Conservation (phyloP, 768 basidiomycete genomes). For the Mycena sanguinolenta region DNA sequence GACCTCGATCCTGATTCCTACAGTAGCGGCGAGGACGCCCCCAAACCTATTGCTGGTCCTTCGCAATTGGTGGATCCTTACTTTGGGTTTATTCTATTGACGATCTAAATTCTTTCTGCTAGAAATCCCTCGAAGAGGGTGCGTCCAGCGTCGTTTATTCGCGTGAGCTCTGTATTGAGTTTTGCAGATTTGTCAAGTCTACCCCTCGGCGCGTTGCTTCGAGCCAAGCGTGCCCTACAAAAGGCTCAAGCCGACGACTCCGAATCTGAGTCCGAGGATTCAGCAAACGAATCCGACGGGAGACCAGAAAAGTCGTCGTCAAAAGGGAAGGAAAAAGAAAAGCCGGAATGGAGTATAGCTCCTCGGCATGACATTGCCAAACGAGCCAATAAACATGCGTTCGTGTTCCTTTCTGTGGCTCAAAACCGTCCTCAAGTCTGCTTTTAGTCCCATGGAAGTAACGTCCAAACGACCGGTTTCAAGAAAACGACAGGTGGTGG, state of each 20-base stretch:
- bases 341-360: constrained; percentile 58
- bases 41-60: constrained; percentile 42
- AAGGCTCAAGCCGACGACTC: constrained; percentile 55
- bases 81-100: not conserved
- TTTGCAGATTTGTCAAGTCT: constrained; percentile 68
- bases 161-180: not conserved
- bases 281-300: constrained; percentile 37
- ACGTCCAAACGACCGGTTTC: constrained; percentile 90
- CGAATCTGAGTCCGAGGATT: constrained; percentile 54
- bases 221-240: constrained; percentile 70
- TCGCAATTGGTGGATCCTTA: constrained; percentile 45
- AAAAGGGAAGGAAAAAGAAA: constrained; percentile 53
- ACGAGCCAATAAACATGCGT: constrained; percentile 90
- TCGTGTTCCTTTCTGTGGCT: constrained; percentile 47
- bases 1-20: constrained; percentile 46
- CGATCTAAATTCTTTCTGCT: not conserved
- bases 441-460: constrained; percentile 78
- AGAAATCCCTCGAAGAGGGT: constrained; percentile 33
- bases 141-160: not conserved
- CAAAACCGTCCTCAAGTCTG: constrained; percentile 17
- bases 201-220: constrained; percentile 74
- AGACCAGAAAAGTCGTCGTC: constrained; percentile 37
- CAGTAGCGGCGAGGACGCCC: constrained; percentile 52
- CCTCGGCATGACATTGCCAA: constrained; percentile 65
- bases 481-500: constrained; percentile 77